Base-by-base conservation (phyloP, 371 early-diverging fungal genomes). In the Capniomyces stellatus region DNA sequence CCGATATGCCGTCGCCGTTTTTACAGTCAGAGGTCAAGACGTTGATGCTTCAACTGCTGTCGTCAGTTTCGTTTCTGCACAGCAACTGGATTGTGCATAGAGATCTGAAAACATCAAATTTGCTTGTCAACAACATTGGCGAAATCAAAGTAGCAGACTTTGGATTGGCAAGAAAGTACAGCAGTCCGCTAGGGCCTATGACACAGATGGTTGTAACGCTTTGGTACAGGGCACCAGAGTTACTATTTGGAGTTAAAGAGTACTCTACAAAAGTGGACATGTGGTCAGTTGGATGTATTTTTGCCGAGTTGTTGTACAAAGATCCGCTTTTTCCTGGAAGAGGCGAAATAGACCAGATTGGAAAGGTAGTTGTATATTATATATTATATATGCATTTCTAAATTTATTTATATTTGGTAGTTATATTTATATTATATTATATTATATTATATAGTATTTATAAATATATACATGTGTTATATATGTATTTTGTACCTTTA, bases 21-120 rank as follows among this genome's bases (percentile, higher is more conserved):
- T 60, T 83, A 29, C 84, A 85, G 40, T 85, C 88, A 8, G 96
- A 93, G 62, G 78, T 89, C 51, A 96, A 96, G 59, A 87, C 93
- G 0, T 61, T 96, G 40, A 82, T 93, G 87, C 46, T 78, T 4
- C 97, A 96, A 56, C 60, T 96, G 15, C 58, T 92, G 12, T 77
- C 82, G 1, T 95, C 88, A 0, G 79, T 89, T 0, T 83, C 79
- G 0, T 74, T 81, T n/a, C 70, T 95, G 58, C 99, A 99, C 62
- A 77, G 76, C 22, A 86, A 89, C 59, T 96, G 94, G 92, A 84
- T 93, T 30, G 76, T 97, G 23, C 98, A 97, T 63, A 78, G 92
- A 39, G 99, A 99, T 72, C 68, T 99, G 46, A 99, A 99, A 66
- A 94, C 98, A 13, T 85, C 89, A 54, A 99, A 95, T 60, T 54